These are phyloP conservation scores for Lithospermum erythrorhizon DNA, from an alignment of 257 asterid species.

Conservation along the genomic window DNA sequence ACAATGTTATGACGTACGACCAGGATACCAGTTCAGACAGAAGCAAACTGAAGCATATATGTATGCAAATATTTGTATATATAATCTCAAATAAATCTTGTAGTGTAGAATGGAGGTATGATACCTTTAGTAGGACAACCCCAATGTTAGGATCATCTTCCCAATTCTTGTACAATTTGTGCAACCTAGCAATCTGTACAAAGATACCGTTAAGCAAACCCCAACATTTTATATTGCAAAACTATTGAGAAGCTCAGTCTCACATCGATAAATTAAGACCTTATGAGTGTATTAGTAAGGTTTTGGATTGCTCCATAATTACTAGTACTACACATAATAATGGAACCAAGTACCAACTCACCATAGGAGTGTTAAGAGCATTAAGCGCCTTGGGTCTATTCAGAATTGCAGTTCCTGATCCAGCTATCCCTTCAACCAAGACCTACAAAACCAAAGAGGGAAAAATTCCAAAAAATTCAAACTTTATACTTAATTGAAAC, in stretches of 20 bases:
- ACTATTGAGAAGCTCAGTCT: too few relatives aligned
- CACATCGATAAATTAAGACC: too few relatives aligned
- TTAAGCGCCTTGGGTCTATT: slow-evolving; percentile 73
- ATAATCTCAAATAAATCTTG: background rate
- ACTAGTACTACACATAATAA: too few relatives aligned
- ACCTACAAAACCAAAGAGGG: slow-evolving; percentile 41
- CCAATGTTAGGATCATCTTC: slow-evolving; percentile 66
- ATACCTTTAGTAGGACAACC: slow-evolving; percentile 76
- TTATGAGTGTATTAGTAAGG: too few relatives aligned
- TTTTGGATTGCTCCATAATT: too few relatives aligned
- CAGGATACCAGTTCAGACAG: background rate
- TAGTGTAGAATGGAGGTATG: background rate
- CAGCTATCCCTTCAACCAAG: slow-evolving; percentile 58
- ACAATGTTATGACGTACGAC: background rate
- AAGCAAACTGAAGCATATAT: too few relatives aligned
- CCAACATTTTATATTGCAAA: background rate
- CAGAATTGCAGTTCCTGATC: slow-evolving; percentile 79
- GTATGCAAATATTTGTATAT: background rate
- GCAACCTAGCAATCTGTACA: slow-evolving; percentile 54
- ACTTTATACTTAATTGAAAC: background rate
- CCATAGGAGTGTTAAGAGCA: slow-evolving; percentile 67
- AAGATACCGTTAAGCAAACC: background rate
- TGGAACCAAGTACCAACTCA: too few relatives aligned
- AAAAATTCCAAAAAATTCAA: background rate
- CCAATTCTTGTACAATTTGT: slow-evolving; percentile 73